Evolutionary conservation across 768 basidiomycete genomes (phyloP).

Genomic region (Gelatoporia subvermispora): DNA sequence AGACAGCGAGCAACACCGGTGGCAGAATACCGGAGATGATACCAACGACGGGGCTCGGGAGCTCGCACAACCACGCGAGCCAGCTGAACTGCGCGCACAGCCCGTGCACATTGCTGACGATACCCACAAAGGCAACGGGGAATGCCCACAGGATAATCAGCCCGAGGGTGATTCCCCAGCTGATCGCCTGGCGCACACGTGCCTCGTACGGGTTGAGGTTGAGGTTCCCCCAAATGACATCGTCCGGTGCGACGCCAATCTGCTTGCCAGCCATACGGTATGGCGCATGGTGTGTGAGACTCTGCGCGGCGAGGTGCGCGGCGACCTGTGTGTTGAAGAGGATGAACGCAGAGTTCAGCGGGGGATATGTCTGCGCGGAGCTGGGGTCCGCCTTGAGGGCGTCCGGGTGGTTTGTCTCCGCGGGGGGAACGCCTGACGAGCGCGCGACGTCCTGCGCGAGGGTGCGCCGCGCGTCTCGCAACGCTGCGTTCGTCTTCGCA

Average conservation of each 20-base stretch:
- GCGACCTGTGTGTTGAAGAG: slow-evolving; percentile 91
- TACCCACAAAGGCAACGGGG: slow-evolving; percentile 71
- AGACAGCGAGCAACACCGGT: slow-evolving; percentile 78
- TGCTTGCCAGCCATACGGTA: slow-evolving; percentile 75
- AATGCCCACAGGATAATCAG: slow-evolving; percentile 87
- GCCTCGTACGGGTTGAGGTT: slow-evolving; percentile 83
- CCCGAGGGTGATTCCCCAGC: slow-evolving; percentile 71
- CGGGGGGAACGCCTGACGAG: slow-evolving; percentile 12
- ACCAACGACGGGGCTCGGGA: slow-evolving; percentile 64
- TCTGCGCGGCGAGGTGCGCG: slow-evolving; percentile 81
- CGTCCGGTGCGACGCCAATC: slow-evolving; percentile 79
- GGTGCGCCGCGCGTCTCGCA: slow-evolving; percentile 21
- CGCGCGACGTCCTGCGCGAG: slow-evolving; percentile 27
- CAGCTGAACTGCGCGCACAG: slow-evolving; percentile 62
- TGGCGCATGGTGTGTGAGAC: slow-evolving; percentile 73
- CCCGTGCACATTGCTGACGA: slow-evolving; percentile 72
- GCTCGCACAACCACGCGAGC: slow-evolving; percentile 79
- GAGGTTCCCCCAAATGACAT: slow-evolving; percentile 92
- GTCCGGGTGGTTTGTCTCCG: slow-evolving; percentile 18
- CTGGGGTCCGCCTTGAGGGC: slow-evolving; percentile 18
- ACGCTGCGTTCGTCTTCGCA: slow-evolving; percentile 27
- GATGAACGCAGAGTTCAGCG: slow-evolving; percentile 67
- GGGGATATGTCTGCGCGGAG: slow-evolving; percentile 26
- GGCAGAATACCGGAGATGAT: slow-evolving; percentile 89
- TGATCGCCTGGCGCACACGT: slow-evolving; percentile 34